Base-by-base conservation (phyloP, 805 yeast genomes). In the Ogataea ganodermae region DNA sequence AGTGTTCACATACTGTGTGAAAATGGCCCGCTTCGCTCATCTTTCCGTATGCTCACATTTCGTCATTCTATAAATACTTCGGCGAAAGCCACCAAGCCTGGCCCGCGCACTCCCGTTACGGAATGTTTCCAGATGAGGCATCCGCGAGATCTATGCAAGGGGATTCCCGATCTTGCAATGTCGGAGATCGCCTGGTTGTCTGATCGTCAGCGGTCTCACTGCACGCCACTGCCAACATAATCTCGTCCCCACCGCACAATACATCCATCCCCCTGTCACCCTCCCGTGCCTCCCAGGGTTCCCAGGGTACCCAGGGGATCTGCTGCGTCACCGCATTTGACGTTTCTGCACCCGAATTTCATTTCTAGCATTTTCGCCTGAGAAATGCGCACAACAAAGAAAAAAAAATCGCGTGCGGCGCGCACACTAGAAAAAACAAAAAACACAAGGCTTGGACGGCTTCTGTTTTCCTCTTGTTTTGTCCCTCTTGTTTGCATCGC, bases 321-420 rank as follows among this genome's bases (percentile, higher is more conserved):
- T 30, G 16, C 24, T 22, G 24, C 24, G 8, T 6, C 24, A 22
- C 8, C 6, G 8, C 24, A 27, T 20, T 33, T 33, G 36, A 33
- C 36, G 36, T 33, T 18, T 33, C 36, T 33, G 36, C 36, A 33
- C 13, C 36, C 23, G 27, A 38, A 38, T 38, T 38, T 38, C 42
- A 38, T 24, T 38, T 38, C 42, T 18, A 38, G 42, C 18, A 27
- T 2, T 16, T 38, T 38, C 42, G 42, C 42, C 42, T 10, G 32
- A 24, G 23, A 18, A 24, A 10, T 18, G 32, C 42, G 32, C 4
- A 22, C 13, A 20, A 38, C 14, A 17, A 5, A 27, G 23, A n/a
- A 18, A 10, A 38, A 24, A 38, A 38, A 17, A 16, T 10, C 23
- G 6, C 10, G 30, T 22, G 40, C 40, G 30, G 40, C 27, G 27